phyloP scores from a whole-genome alignment of 495 filamentous ascomycete species.

The Elaphomyces granulatus region DNA sequence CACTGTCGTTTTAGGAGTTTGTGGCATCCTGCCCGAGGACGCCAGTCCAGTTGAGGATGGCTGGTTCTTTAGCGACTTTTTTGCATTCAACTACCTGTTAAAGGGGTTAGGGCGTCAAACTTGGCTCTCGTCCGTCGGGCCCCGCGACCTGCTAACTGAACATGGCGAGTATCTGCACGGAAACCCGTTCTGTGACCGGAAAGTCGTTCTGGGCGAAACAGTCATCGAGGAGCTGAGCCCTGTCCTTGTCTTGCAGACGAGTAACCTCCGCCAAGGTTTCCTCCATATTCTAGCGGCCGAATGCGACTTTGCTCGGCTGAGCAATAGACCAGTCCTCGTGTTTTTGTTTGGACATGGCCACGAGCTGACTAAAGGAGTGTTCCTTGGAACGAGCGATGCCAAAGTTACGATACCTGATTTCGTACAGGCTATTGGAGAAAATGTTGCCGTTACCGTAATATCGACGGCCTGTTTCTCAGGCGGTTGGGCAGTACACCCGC shows the following conservation, averaged over 20 bases:
- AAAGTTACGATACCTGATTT: constrained; percentile 5
- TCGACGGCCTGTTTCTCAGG: constrained; percentile 15
- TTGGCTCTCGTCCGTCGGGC: constrained; percentile 13
- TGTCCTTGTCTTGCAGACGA: constrained; percentile 7
- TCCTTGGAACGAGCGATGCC: constrained; percentile 7
- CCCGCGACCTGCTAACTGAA: constrained; percentile 9
- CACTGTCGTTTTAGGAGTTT: constrained; percentile 14
- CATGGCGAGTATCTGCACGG: constrained; percentile 13
- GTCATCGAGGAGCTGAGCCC: constrained; percentile 8
- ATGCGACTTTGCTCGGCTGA: constrained; percentile 10
- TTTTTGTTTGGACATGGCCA: constrained; percentile 17
- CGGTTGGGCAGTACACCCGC: constrained; percentile 13
- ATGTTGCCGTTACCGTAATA: constrained; percentile 12
- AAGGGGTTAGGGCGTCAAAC: constrained; percentile 9
- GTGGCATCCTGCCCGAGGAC: constrained; percentile 8
- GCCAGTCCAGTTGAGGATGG: constrained; percentile 11
- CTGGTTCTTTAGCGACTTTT: constrained; percentile 17
- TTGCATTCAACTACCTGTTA: constrained; percentile 16
- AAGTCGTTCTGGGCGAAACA: constrained; percentile 12
- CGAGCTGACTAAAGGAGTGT: constrained; percentile 8
- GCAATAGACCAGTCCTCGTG: constrained; percentile 9
- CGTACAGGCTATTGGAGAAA: constrained; percentile 4
- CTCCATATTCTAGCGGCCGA: constrained; percentile 8
- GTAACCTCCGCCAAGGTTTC: constrained; percentile 10
- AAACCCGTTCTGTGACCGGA: constrained; percentile 10